These are phyloP conservation scores for Stellera chamaejasme DNA, from an alignment of 345 rosid species.

Conservation along the genomic window DNA sequence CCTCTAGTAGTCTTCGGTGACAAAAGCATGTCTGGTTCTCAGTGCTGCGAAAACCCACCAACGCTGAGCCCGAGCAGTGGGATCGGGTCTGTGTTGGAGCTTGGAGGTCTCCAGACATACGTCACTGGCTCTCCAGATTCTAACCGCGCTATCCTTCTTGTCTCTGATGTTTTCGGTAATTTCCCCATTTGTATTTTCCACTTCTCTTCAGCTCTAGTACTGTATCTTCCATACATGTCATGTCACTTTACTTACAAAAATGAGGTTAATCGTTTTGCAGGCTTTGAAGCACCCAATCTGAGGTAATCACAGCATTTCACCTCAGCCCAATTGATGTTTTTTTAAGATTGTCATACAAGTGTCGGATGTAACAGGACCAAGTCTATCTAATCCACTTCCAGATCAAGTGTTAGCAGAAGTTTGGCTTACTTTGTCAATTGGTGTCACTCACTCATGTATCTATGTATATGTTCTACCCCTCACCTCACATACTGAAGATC, in stretches of 20 bases:
- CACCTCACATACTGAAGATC: neutral
- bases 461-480: too few relatives aligned
- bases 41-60: conserved; percentile 74
- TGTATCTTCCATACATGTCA: neutral
- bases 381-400: neutral
- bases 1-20: too few relatives aligned
- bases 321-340: neutral
- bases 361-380: neutral
- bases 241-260: neutral
- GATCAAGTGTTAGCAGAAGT: neutral
- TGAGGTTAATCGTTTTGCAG: conserved; percentile 20
- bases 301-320: conserved; percentile 23
- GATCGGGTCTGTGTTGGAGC: conserved; percentile 41
- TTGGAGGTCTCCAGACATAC: conserved; percentile 55
- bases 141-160: conserved; percentile 45
- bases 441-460: neutral
- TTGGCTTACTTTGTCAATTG: conserved; percentile 1
- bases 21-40: conserved; percentile 44
- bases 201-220: neutral
- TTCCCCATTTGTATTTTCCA: neutral
- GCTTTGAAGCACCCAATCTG: conserved; percentile 52
- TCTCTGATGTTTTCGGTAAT: conserved; percentile 56
- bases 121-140: conserved; percentile 47
- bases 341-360: neutral
- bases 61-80: conserved; percentile 32